Evolutionary conservation across 768 basidiomycete species (phyloP).

Genomic region (Kwoniella sp.): DNA sequence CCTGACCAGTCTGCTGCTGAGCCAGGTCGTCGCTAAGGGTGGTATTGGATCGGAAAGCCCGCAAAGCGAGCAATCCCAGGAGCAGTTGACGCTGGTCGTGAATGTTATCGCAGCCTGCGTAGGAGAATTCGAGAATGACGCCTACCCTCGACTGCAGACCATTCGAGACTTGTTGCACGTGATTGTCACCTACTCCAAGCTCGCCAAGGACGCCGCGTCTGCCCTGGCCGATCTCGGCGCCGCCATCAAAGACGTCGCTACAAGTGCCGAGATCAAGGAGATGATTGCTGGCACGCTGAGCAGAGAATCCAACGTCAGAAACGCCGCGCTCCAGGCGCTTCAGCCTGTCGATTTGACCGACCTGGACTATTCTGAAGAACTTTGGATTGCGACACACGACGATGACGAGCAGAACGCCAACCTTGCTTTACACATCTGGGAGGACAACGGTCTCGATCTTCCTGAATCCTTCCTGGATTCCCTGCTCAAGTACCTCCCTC

Average conservation of each 20-base stretch:
- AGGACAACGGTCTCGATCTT: conserved; percentile 89
- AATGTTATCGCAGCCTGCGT: conserved; percentile 51
- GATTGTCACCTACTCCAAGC: conserved; percentile 69
- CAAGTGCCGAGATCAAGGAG: conserved; percentile 60
- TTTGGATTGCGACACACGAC: conserved; percentile 87
- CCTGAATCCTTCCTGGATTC: conserved; percentile 62
- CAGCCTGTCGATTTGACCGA: conserved; percentile 96
- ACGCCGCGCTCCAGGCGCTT: conserved; percentile 81
- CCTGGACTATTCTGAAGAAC: conserved; percentile 80
- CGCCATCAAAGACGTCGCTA: conserved; percentile 65
- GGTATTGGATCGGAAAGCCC: conserved; percentile 62
- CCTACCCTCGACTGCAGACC: conserved; percentile 69
- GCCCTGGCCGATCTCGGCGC: conserved; percentile 75
- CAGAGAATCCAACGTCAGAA: conserved; percentile 83
- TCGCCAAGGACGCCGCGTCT: conserved; percentile 77
- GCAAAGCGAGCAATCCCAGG: conserved; percentile 66
- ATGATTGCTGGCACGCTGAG: conserved; percentile 69
- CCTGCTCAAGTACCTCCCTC: conserved; percentile 71
- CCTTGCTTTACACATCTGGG: conserved; percentile 79
- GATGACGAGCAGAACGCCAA: conserved; percentile 81
- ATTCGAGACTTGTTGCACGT: conserved; percentile 68
- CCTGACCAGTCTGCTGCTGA: conserved; percentile 71
- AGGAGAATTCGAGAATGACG: conserved; percentile 63
- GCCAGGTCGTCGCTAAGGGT: conserved; percentile 63
- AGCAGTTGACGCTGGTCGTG: conserved; percentile 68